Base-by-base conservation (phyloP, 176 grass and related monocot genomes). In the Zoysia japonica region DNA sequence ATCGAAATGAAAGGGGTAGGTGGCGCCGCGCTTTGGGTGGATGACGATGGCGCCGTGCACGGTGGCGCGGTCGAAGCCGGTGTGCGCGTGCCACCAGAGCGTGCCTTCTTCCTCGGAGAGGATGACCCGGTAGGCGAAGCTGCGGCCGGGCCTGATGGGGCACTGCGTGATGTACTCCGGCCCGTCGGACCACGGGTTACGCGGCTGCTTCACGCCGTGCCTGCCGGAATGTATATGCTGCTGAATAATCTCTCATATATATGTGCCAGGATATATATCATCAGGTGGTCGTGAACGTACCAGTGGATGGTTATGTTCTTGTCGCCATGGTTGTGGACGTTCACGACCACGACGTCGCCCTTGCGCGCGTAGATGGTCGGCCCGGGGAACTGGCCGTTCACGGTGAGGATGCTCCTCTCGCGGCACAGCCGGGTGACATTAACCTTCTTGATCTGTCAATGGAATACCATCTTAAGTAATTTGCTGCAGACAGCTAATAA, bases 91-190 rank as follows among this genome's bases (percentile, higher is more conserved):
- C 89, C 91, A 93, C 61, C 82, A 76, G 0, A 93, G 75, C 2
- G 91, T 93, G 74, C 91, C 91, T 35, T 82, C 78, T 65, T 93
- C 85, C 37, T 81, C 79, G 6, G 76, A 54, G 38, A 94, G n/a
- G 39, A 81, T 66, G 45, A 94, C 73, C 36, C 79, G 62, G 72
- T 94, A 90, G 7, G 68, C 1, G 69, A 80, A 90, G 81, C 45
- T 78, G 14, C 19, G 35, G 0, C 87, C 91, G 10, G 84, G 73
- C 84, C 83, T 74, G 42, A 93, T 85, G 28, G 90, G 90, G 72
- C 90, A 93, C 71, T 93, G 90, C 6, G 87, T 89, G 16, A 93
- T 6, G 72, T 89, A 93, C 68, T 80, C 90, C 28, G 90, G 87
- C 19, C 90, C 90, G 75, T 93, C 90, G 2, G 77, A 72, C 90